These are phyloP conservation scores for Zopfochytrium polystomum DNA, from an alignment of 371 early-diverging fungal genomes.

Conservation along the genomic window DNA sequence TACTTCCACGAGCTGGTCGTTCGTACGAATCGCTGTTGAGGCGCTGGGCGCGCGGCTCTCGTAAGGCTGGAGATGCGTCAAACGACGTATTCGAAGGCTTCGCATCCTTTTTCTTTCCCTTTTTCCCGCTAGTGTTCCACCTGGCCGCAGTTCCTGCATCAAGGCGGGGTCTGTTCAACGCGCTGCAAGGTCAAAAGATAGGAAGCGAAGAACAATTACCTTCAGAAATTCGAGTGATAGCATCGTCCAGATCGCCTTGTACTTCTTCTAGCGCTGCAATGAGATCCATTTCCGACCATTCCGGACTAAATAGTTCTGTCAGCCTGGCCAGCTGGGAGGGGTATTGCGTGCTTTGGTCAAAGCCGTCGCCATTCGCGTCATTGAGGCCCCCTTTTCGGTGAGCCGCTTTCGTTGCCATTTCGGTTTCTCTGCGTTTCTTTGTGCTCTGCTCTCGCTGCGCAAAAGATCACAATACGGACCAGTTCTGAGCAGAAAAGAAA, in stretches of 20 bases:
- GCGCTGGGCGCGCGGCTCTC: conserved; percentile 16
- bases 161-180: too few relatives aligned
- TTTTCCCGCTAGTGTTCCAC: too few relatives aligned
- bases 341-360: too few relatives aligned
- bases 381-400: too few relatives aligned
- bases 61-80: conserved; percentile 1
- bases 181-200: background rate
- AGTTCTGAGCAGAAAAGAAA: too few relatives aligned
- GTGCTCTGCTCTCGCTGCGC: too few relatives aligned
- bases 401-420: too few relatives aligned
- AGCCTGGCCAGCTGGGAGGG: conserved; percentile 64
- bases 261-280: conserved; percentile 80
- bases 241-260: conserved; percentile 77
- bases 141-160: too few relatives aligned
- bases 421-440: too few relatives aligned
- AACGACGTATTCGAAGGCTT: conserved; percentile 16
- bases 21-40: conserved; percentile 11
- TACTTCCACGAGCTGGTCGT: conserved; percentile 16
- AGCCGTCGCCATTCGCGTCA: too few relatives aligned
- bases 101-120: conserved; percentile 59
- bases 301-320: conserved; percentile 73
- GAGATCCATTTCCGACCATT: conserved; percentile 90
- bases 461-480: too few relatives aligned
- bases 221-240: conserved; percentile 79
- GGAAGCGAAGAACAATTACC: conserved; percentile 70